Evolutionary conservation across 768 basidiomycete genomes (phyloP), one percentile per base, ranked within the genome.

Genomic region (Hericium coralloides): DNA sequence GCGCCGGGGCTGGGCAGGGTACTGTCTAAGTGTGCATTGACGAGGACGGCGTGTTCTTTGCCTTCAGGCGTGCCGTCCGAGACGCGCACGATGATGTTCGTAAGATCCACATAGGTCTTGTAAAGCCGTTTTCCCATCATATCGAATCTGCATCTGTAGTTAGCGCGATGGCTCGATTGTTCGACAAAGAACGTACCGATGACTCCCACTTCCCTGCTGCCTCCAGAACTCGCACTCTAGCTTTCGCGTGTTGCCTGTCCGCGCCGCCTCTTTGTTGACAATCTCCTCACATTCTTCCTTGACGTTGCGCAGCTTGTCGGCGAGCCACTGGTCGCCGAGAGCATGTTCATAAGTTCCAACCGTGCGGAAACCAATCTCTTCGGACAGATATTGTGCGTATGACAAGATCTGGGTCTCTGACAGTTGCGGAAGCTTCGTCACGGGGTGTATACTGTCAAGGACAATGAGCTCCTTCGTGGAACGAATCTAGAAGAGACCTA

Each of bases 221-320:
- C 86, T 76, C 89, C 91, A 95, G 0, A 95, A 83, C 65, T 97
- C 92, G 64, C 95, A 94, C 66, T 95, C 77, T n/a, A 95, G 72
- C 48, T 84, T 84, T 49, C 84, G 73, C 4, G 63, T 72, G 0
- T 59, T 65, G 20, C 60, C 59, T 14, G 58, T 64, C 41, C 60
- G 64, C 17, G 66, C 58, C 58, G 75, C 70, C 2, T 66, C 73
- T 41, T 66, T 68, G 36, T 67, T 66, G 7, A 79, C 76, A 26
- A 81, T 69, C 50, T 70, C 70, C 48, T 87, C 82, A 66, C 93
- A 95, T 53, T 83, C 70, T 36, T 70, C 68, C 64, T 83, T 74
- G 38, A 95, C 68, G 47, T 74, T 74, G 54, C 83, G 72, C 2
- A 87, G 86, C 64, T 86, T 80, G 49, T 79, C 71, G 20, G 85